Evolutionary conservation across 2,329 filamentous ascomycete genomes (phyloP), one percentile per base, ranked within the genome.

Genomic region (Claviceps paspali): DNA sequence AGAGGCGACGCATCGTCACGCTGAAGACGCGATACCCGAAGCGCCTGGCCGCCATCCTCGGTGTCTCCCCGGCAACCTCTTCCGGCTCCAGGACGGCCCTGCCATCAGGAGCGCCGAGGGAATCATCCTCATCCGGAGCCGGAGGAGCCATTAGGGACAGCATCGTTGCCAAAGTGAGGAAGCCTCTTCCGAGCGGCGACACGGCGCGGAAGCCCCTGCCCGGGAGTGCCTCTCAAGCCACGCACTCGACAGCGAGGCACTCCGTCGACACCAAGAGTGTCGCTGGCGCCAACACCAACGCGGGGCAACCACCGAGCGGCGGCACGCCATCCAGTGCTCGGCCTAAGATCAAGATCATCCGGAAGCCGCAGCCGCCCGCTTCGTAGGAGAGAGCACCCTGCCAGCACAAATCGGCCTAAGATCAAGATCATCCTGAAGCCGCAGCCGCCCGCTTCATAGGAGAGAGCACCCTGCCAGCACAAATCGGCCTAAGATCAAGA

Each of bases 331-430:
- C 43, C 14, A 45, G 44, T 33, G 48, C 48, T 17, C 46, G 55
- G 19, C 52, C 54, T 2, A 60, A 60, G 43, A 60, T 60, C 18
- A 60, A 60, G 33, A 53, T 60, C 29, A 52, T 59, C n/a, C 49
- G 54, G 32, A 60, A 59, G 39, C 49, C 54, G 18, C 51, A 54
- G 12, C 36, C 47, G n/a, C 35, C 41, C 10, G 23, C 49, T 47
- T 12, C 36, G 35, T 52, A 47, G 41, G 40, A 40, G 23, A 2
- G 21, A 22, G 8, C 21, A 8, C n/a, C n/a, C n/a, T n/a, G 21
- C 21, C 21, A 22, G 8, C 21, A 22, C 5, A 8, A 22, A 8
- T 8, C 21, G 21, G 5, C 21, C 21, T 5, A 22, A 22, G 21
- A 22, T 5, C 21, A 22, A 22, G 21, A 22, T 22, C 21, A 22